Evolutionary conservation across 1,139 yeast genomes (phyloP), one percentile per base, ranked within the genome.

Genomic region (Debaryomyces coudertii): DNA sequence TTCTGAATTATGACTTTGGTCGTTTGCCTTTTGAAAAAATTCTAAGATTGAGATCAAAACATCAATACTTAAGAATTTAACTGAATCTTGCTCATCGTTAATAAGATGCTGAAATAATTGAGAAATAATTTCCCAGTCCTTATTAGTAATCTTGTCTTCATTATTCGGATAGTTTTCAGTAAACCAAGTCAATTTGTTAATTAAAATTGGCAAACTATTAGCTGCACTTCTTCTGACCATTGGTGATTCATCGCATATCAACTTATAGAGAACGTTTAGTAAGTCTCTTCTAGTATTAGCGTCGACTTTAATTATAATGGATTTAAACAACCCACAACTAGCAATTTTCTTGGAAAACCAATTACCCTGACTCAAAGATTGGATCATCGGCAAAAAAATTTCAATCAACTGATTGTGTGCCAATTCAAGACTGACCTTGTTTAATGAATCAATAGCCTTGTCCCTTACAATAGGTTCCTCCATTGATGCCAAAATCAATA

Each of bases 381-480:
- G 85, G 53, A 95, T 81, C 55, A 93, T 75, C 9, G 90, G 90
- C 48, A 90, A 77, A 60, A 88, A 87, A 45, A 83, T 79, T 43
- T 79, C 77, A 52, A 77, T 78, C 38, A 90, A 71, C 63, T 90
- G 96, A 20, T 79, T 82, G 46, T 76, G 68, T n/a, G 85, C 69
- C 58, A 93, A 76, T 43, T 82, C 83, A 46, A 71, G 69, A 50
- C 92, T 83, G 53, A 93, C 80, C 46, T 73, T 73, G 63, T 90
- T 87, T 57, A 95, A 74, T 1, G 98, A 88, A 29, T 81, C 88
- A 44, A 93, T 92, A 9, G 99, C 98, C 61, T 89, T 88, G 60
- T 93, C 98, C 58, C 99, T 80, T 23, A 95, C 99, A 42, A 92
- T 79, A n/a, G 99, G 98, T 67, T 95, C 99, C 68, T 95, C 99